Base-by-base conservation (phyloP, 164 flowering plant species). In the Stephania yunnanensis region DNA sequence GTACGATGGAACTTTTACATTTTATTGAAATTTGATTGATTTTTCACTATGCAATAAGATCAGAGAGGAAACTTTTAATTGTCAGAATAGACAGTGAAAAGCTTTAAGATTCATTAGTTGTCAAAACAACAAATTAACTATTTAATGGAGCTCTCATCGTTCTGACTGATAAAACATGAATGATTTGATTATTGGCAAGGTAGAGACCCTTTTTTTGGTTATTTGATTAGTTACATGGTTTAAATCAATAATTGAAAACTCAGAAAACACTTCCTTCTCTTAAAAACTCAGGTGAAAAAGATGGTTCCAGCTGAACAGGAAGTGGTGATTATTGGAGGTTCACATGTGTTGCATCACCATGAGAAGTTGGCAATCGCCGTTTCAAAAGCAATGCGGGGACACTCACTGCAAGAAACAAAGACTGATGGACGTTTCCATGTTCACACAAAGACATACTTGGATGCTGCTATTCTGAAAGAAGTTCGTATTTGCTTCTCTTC, bases 401-500 rank as follows among this genome's bases (percentile, higher is more conserved):
- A 93, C 84, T 95, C 99, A 67, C 80, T 95, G 70, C 99, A 95
- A 78, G 99, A 93, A 83, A 95, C 99, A 52, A 92, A 91, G 82
- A 91, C 86, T 64, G 98, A 95, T 87, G 99, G 99, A 7, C 95
- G 95, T 68, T 95, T 95, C 75, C 99, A 92, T 85, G 98, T 95
- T 80, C 97, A 87, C 77, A 93, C 97, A 25, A 92, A 87, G 83
- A 93, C 92, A 71, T 95, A 87, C 79, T 79, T 95, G 78, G 98
- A 95, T 87, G 99, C 97, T 80, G 94, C 98, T 77, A 84, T 93
- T 73, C 97, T 95, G 61, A 95, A 84, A 87, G 98, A 95, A 87
- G 99, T 93, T 64, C 7, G 90, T 83, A 48, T 68, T 70, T 69
- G 46, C 61, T 79, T 69, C 44, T 11, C 19, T n/a, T 77, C 36